phyloP scores from a whole-genome alignment of 2,329 filamentous ascomycete species.

The Calonectria pseudoreteaudii region DNA sequence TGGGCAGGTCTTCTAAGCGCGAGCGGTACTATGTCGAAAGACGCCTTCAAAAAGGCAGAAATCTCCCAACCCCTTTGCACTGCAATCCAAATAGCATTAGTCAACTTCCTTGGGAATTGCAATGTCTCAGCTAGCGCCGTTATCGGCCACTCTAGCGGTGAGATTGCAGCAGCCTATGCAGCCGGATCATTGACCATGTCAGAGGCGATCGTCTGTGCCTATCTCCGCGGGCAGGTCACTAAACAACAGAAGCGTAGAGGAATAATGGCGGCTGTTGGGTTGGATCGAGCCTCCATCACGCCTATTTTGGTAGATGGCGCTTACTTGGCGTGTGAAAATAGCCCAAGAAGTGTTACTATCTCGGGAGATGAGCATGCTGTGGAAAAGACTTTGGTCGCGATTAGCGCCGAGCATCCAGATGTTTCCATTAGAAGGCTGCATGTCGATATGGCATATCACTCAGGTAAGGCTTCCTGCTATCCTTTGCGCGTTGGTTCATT shows the following conservation, averaged over 20 bases:
- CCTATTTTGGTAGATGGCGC: no score
- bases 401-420: conserved; percentile 11
- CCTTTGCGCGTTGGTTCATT: no score
- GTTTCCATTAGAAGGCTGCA: conserved; percentile 7
- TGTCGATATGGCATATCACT: conserved; percentile 25
- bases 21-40: no score
- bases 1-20: no score
- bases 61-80: conserved; percentile 26
- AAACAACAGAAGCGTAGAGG: no score
- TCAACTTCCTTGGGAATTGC: not conserved
- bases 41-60: no score
- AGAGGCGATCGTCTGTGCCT: conserved; percentile 17
- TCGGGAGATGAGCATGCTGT: conserved; percentile 3
- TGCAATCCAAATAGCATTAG: conserved; percentile 8
- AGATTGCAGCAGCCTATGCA: conserved; percentile 26
- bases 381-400: not conserved
- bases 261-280: no score
- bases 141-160: conserved; percentile 28
- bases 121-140: not conserved
- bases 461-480: not conserved
- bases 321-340: conserved; percentile 25
- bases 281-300: no score
- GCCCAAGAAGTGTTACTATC: conserved; percentile 14
- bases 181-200: conserved; percentile 8
- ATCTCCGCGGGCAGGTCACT: conserved; percentile 10